These are phyloP conservation scores for Raphanus sativus DNA, from an alignment of 345 rosid species.

Conservation along the genomic window DNA sequence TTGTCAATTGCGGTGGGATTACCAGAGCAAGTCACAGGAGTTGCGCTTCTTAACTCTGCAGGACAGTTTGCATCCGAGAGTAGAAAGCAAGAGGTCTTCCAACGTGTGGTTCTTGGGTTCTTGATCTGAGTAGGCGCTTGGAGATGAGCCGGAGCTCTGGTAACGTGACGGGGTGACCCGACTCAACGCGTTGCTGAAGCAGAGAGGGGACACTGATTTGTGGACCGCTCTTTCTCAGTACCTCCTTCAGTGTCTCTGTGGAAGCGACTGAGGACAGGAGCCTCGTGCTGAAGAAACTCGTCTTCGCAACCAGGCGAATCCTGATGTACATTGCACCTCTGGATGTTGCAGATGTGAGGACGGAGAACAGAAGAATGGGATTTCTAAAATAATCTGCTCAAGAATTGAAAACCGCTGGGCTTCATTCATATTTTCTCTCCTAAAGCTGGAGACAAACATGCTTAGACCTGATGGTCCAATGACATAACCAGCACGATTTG, in stretches of 20 bases:
- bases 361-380: background rate
- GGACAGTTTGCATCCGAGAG: conserved; percentile 77
- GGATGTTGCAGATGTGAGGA: background rate
- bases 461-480: conserved; percentile 77
- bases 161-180: conserved; percentile 41
- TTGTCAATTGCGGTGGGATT: conserved; percentile 65
- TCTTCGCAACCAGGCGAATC: conserved; percentile 11
- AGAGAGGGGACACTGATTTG: conserved; percentile 15
- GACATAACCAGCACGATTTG: conserved; percentile 91
- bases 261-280: conserved; percentile 34
- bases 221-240: conserved; percentile 38
- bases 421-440: conserved; percentile 55
- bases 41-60: conserved; percentile 81
- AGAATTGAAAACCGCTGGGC: background rate
- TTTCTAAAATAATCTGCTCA: background rate
- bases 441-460: conserved; percentile 65
- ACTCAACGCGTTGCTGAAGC: conserved; percentile 43
- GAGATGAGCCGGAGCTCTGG: conserved; percentile 50
- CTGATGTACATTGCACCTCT: conserved; percentile 6
- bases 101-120: conserved; percentile 80
- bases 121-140: conserved; percentile 58
- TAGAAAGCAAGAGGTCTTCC: conserved; percentile 53
- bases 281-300: conserved; percentile 17
- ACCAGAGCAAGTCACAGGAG: conserved; percentile 68
- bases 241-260: conserved; percentile 27